These are phyloP conservation scores for Colletotrichum tropicicola DNA, from an alignment of 2,329 filamentous ascomycete species.

Conservation along the genomic window DNA sequence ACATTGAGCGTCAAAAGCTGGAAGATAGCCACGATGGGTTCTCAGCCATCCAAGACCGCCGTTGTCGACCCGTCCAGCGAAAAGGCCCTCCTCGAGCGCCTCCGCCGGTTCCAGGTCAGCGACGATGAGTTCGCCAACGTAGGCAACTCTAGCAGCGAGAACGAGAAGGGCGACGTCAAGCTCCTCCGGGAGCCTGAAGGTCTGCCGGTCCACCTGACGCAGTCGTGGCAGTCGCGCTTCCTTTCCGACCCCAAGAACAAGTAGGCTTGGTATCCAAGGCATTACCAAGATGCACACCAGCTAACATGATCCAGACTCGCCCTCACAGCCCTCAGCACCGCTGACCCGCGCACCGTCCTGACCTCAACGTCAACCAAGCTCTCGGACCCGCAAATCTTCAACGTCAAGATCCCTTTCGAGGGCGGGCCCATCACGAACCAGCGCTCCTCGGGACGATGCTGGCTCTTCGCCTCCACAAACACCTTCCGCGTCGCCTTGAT, in stretches of 20 bases:
- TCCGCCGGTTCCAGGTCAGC: slow-evolving; percentile 55
- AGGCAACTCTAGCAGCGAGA: slow-evolving; percentile 52
- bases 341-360: slow-evolving; percentile 73
- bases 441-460: slow-evolving; percentile 82
- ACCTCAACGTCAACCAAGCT: slow-evolving; percentile 70
- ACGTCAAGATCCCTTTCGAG: slow-evolving; percentile 82
- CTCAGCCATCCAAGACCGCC: slow-evolving; percentile 50
- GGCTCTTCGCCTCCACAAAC: slow-evolving; percentile 93
- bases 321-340: slow-evolving; percentile 74
- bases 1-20: background rate
- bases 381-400: slow-evolving; percentile 82
- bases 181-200: slow-evolving; percentile 46
- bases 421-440: slow-evolving; percentile 88
- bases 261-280: slow-evolving; percentile 49
- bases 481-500: slow-evolving; percentile 90
- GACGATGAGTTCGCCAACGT: slow-evolving; percentile 64
- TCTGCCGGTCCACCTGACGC: slow-evolving; percentile 60
- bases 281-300: background rate
- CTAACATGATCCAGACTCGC: slow-evolving; percentile 67
- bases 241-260: slow-evolving; percentile 73
- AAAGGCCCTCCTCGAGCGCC: slow-evolving; percentile 54
- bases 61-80: slow-evolving; percentile 42
- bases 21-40: slow-evolving; percentile 47
- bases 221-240: slow-evolving; percentile 69
- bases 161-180: slow-evolving; percentile 62